A percentile compares a stretch with the other conserved stretches of the same genome.
Evolutionary conservation across 495 filamentous ascomycete genomes (phyloP).

Genomic region (Podospora bellae-mahoneyi): DNA sequence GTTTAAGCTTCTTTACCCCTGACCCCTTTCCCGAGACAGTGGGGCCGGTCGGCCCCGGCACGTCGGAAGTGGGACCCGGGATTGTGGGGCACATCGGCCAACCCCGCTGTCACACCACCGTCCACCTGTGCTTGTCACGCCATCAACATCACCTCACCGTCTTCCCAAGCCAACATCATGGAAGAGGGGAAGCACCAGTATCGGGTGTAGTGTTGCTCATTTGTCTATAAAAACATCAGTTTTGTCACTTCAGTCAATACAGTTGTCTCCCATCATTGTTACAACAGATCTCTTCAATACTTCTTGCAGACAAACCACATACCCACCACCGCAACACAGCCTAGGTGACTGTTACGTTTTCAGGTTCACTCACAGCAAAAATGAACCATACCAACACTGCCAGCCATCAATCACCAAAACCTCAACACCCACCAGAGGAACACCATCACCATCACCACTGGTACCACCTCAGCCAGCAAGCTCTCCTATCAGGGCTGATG

Average conservation of each 20-base stretch:
- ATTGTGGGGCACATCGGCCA: not conserved
- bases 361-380: not conserved
- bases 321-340: not conserved
- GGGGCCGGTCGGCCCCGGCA: not conserved
- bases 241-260: not conserved
- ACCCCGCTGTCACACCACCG: not conserved
- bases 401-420: not conserved
- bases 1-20: slow-evolving; percentile 4
- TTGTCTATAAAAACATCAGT: not conserved
- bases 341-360: not conserved
- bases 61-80: not conserved
- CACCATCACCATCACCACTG: slow-evolving; percentile 4
- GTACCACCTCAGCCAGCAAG: slow-evolving; percentile 8
- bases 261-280: not conserved
- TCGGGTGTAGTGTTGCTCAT: not conserved
- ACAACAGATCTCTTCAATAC: not conserved
- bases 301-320: not conserved
- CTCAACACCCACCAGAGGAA: not conserved
- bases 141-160: slow-evolving; percentile 3
- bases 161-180: not conserved
- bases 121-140: not conserved
- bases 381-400: not conserved
- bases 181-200: not conserved
- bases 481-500: slow-evolving; percentile 8
- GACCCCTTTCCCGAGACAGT: slow-evolving; percentile 3